Base-by-base conservation (phyloP, 176 grass and related monocot species). In the Thinopyrum elongatum region DNA sequence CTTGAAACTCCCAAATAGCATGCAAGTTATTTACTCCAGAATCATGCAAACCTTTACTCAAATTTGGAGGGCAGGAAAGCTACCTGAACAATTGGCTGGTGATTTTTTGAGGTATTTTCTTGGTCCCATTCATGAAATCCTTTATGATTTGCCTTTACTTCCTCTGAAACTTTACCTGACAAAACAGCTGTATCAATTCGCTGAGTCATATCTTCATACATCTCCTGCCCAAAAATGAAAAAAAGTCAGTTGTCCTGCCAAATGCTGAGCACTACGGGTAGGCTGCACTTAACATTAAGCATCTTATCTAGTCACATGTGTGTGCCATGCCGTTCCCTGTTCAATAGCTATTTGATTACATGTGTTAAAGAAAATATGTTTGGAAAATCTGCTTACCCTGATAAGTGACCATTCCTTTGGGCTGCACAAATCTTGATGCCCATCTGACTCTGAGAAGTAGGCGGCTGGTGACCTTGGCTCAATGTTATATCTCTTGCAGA, bases 21-120 rank as follows among this genome's bases (percentile, higher is more conserved):
- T 69, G 35, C 7, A 33, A 83, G 1, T 87, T 78, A 22, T 65
- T 55, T 17, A 22, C 29, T 74, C 19, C 26, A 26, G 0, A 74
- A 70, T 31, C 66, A 34, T 35, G 47, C 55, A 85, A 85, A 30
- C 4, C 8, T 38, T 57, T 25, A 27, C 23, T 65, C 25, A 1
- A 19, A 11, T 36, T 73, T 46, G 1, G 33, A 74, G 44, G 75
- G 33, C 23, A 49, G 8, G 27, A 61, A 80, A 31, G 58, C 5
- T 87, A 98, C 95, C 88, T 93, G 87, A 49, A 98, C 72, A 81
- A 92, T 95, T 27, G 95, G 72, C 3, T 86, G 89, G 79, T 98
- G 95, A 85, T 93, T 60, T 26, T 74, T 81, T 5, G 87, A 53
- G 53, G 82, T 90, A 6, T 38, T 36, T 10, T 49, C 66, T 7